A percentile compares a stretch with the other conserved stretches of the same genome.
phyloP scores from a whole-genome alignment of 495 filamentous ascomycete species.

The Trichocladium uniseriatum region DNA sequence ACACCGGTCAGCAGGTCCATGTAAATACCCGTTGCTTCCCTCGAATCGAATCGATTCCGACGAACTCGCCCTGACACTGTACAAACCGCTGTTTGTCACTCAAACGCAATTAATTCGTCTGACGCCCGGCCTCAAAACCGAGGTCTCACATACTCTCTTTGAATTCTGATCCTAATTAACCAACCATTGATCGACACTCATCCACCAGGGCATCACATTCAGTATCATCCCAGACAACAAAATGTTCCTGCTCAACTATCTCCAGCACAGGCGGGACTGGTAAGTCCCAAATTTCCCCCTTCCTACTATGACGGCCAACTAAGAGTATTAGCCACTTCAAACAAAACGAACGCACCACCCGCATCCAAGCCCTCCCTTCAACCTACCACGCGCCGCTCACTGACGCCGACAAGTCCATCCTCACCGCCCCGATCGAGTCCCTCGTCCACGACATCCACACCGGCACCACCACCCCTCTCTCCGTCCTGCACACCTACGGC shows the following conservation, averaged over 20 bases:
- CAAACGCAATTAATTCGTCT: no score
- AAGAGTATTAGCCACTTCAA: conserved; percentile 79
- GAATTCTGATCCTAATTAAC: neutral
- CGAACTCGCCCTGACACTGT: no score
- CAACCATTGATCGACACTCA: neutral
- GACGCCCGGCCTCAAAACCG: no score
- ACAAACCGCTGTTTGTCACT: no score
- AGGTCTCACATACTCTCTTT: no score
- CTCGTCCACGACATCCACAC: conserved; percentile 72
- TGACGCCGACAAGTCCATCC: conserved; percentile 49
- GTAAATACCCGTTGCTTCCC: neutral
- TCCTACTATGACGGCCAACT: no score
- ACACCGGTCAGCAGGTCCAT: conserved; percentile 1
- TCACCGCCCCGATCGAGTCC: conserved; percentile 65
- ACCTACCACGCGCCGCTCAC: conserved; percentile 59
- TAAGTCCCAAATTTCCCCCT: conserved; percentile 26
- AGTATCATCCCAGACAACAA: conserved; percentile 17
- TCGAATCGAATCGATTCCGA: no score
- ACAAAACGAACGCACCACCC: conserved; percentile 58
- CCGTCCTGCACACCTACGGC: conserved; percentile 81
- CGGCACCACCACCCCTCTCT: conserved; percentile 51
- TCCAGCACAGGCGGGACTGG: conserved; percentile 53
- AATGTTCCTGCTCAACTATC: conserved; percentile 49
- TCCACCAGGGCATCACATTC: neutral
- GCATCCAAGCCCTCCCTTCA: conserved; percentile 56